These are phyloP conservation scores for Acacia crassicarpa DNA, from an alignment of 306 rosid species.

Conservation along the genomic window DNA sequence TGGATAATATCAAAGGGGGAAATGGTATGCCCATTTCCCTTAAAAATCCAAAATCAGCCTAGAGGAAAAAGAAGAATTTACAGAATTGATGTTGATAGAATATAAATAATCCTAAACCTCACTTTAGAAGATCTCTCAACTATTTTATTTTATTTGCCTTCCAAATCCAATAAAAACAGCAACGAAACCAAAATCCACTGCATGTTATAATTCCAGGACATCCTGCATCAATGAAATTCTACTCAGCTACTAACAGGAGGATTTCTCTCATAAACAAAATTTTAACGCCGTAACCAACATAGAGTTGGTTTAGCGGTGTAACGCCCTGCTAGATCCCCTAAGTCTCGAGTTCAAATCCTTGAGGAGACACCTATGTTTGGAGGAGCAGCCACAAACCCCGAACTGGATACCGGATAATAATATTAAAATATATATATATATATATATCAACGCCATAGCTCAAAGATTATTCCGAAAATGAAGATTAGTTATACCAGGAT, in stretches of 20 bases:
- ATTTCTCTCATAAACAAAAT: background rate
- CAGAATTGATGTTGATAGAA: background rate
- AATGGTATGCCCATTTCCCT: background rate
- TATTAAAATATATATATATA: too few species aligned
- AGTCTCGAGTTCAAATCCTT: too few species aligned
- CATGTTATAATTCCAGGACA: background rate
- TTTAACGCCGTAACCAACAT: background rate
- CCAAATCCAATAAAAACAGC: background rate
- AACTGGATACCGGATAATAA: too few species aligned
- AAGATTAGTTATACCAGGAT: background rate
- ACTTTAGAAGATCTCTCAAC: background rate
- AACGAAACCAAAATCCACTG: background rate
- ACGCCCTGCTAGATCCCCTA: too few species aligned
- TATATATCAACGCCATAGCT: background rate
- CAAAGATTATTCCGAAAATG: background rate
- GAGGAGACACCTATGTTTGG: too few species aligned
- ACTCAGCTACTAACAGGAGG: background rate
- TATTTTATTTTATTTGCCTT: background rate
- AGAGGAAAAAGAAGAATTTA: background rate
- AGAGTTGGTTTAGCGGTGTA: too few species aligned
- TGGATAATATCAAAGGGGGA: background rate
- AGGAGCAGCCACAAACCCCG: too few species aligned
- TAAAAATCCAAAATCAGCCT: background rate
- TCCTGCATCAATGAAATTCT: background rate
- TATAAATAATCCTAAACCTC: background rate